Percentiles rank a stretch among this genome's conserved stretches.
These are phyloP conservation scores for Puccinia novopanici DNA, from an alignment of 1,284 basidiomycete genomes.

Conservation along the genomic window DNA sequence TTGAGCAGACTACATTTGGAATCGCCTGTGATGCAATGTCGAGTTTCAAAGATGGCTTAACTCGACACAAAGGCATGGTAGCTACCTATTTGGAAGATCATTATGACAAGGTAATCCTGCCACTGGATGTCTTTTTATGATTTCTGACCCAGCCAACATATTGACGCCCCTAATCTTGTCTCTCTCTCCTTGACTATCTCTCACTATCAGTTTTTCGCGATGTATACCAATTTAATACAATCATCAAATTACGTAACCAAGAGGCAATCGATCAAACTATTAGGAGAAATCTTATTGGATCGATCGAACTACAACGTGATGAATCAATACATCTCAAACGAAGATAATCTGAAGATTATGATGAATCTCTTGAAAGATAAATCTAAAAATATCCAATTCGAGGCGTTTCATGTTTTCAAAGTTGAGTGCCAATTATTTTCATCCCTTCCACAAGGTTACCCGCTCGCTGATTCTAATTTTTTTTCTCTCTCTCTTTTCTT, in stretches of 20 bases:
- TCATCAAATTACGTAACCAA: conserved; percentile 99
- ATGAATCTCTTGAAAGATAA: conserved; percentile 97
- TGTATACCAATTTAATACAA: conserved; percentile 86
- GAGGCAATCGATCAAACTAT: conserved; percentile 93
- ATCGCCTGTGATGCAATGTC: conserved; percentile 97
- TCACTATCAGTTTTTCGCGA: conserved; percentile 77
- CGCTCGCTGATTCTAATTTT: not conserved
- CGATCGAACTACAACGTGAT: conserved; percentile 97
- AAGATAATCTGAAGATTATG: conserved; percentile 96
- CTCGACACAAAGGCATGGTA: conserved; percentile 94
- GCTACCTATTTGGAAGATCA: conserved; percentile 93
- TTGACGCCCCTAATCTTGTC: not conserved
- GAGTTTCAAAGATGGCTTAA: conserved; percentile 80
- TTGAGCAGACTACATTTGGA: conserved; percentile 95
- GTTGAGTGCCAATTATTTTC: conserved; percentile 62
- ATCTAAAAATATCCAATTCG: conserved; percentile 99
- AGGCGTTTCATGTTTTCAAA: conserved; percentile 99
- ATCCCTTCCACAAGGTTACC: not conserved
- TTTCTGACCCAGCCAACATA: not conserved
- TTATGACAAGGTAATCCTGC: conserved; percentile 78
- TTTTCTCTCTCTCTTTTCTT: too few relatives aligned
- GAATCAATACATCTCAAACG: conserved; percentile 87
- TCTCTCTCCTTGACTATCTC: conserved; percentile 18
- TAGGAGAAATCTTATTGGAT: conserved; percentile 96
- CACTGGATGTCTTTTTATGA: not conserved